Percentiles rank a stretch among this genome's conserved stretches.
Conservation (phyloP, 768 basidiomycete species). For the Roridomyces roridus region DNA sequence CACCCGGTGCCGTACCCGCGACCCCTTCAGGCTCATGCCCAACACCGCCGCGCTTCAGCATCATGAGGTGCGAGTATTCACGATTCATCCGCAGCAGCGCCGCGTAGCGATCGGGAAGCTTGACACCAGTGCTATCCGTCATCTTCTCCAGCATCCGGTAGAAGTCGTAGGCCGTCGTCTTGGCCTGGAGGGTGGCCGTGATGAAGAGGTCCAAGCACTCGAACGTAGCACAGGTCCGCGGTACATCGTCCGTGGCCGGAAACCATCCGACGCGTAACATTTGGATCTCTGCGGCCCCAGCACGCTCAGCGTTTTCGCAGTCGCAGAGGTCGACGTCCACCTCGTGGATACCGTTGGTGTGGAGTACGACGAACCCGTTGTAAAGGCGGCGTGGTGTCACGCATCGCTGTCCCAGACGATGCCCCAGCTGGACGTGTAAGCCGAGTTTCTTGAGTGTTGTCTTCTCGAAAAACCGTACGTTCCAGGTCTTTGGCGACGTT, state of each 20-base stretch:
- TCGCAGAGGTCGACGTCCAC: too few relatives aligned
- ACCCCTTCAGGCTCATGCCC: neutral
- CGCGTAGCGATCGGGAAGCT: neutral
- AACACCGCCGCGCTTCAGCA: neutral
- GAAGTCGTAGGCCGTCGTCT: constrained; percentile 20
- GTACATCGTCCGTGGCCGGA: neutral
- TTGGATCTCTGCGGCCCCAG: too few relatives aligned
- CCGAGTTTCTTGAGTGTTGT: too few relatives aligned
- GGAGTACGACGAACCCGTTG: too few relatives aligned
- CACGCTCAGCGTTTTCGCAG: too few relatives aligned
- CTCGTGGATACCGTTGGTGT: too few relatives aligned
- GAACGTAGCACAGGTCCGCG: constrained; percentile 2
- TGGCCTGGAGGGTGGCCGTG: constrained; percentile 11
- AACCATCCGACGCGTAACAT: too few relatives aligned
- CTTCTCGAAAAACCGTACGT: too few relatives aligned
- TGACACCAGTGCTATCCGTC: neutral
- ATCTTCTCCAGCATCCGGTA: constrained; percentile 9
- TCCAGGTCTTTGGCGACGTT: too few relatives aligned
- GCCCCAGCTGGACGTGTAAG: too few relatives aligned
- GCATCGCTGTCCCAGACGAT: too few relatives aligned
- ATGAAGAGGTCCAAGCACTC: neutral
- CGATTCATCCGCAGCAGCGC: neutral
- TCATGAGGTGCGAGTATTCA: neutral
- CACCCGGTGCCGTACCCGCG: neutral
- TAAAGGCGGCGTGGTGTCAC: too few relatives aligned